phyloP scores from a whole-genome alignment of 257 asterid genomes.

The Solanum arcanum region DNA sequence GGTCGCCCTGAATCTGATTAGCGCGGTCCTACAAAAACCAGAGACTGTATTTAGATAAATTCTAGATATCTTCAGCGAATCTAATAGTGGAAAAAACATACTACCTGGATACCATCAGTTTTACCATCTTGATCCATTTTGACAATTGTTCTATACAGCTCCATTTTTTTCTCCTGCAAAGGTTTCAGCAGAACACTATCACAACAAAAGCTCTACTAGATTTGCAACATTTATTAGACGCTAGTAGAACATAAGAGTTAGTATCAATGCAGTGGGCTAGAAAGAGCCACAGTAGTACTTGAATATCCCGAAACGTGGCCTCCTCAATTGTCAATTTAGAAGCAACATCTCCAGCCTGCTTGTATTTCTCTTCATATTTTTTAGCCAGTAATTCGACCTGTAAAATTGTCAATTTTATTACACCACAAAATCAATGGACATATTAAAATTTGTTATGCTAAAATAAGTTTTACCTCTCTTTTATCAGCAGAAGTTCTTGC shows the following conservation, averaged over 20 bases:
- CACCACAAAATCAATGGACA: not conserved
- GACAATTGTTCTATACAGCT: slow-evolving; percentile 65
- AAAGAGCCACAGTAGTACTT: slow-evolving; percentile 34
- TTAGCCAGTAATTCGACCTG: slow-evolving; percentile 79
- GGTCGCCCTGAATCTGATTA: slow-evolving; percentile 55
- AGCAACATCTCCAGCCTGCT: slow-evolving; percentile 85
- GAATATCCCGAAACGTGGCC: slow-evolving; percentile 95
- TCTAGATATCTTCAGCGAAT: slow-evolving; percentile 5
- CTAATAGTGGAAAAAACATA: slow-evolving; percentile 1
- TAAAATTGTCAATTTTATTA: slow-evolving; percentile 12
- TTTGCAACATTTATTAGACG: not conserved
- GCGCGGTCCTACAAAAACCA: slow-evolving; percentile 56
- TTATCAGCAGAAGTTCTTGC: slow-evolving; percentile 75
- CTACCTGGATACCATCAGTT: slow-evolving; percentile 65
- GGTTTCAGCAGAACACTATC: not conserved
- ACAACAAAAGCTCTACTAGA: not conserved
- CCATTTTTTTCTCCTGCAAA: slow-evolving; percentile 87
- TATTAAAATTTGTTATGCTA: not conserved
- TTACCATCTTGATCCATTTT: slow-evolving; percentile 71
- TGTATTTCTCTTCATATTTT: slow-evolving; percentile 90
- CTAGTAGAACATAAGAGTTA: not conserved
- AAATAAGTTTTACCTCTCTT: slow-evolving; percentile 53
- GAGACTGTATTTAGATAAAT: slow-evolving; percentile 7
- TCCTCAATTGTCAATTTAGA: slow-evolving; percentile 89
- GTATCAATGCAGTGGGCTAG: not conserved